These are phyloP conservation scores for Pythium coloratum DNA, from an alignment of 352 stramenopile species.

Conservation along the genomic window DNA sequence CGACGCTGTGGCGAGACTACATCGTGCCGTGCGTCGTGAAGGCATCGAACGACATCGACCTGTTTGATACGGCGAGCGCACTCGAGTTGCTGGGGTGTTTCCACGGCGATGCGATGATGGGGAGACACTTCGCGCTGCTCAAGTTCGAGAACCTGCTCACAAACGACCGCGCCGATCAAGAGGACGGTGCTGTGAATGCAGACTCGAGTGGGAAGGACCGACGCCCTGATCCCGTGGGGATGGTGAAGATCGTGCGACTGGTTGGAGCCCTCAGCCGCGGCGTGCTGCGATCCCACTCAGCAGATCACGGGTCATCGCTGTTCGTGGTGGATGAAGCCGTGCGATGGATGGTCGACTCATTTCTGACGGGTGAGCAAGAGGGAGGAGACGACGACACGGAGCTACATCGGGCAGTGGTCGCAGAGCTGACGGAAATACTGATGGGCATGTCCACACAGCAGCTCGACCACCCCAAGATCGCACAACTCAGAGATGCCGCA, in stretches of 20 bases:
- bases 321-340: conserved; percentile 10
- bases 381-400: background rate
- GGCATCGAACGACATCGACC: background rate
- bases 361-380: background rate
- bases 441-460: background rate
- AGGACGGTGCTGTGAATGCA: background rate
- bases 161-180: background rate
- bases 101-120: conserved; percentile 11
- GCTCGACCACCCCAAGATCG: background rate
- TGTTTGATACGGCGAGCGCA: conserved; percentile 13
- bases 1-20: conserved; percentile 13
- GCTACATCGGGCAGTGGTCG: background rate
- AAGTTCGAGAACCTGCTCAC: conserved; percentile 4
- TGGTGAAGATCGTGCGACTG: background rate
- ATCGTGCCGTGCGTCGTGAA: background rate
- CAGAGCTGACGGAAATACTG: conserved; percentile 2
- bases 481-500: background rate
- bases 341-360: conserved; percentile 18
- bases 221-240: background rate
- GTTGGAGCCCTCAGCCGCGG: conserved; percentile 7
- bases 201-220: background rate
- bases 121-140: conserved; percentile 9
- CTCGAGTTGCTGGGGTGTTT: conserved; percentile 17
- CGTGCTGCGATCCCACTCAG: background rate
- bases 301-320: background rate